Base-by-base conservation (phyloP, 805 yeast species). In the Sugiyamaella mastotermitis region DNA sequence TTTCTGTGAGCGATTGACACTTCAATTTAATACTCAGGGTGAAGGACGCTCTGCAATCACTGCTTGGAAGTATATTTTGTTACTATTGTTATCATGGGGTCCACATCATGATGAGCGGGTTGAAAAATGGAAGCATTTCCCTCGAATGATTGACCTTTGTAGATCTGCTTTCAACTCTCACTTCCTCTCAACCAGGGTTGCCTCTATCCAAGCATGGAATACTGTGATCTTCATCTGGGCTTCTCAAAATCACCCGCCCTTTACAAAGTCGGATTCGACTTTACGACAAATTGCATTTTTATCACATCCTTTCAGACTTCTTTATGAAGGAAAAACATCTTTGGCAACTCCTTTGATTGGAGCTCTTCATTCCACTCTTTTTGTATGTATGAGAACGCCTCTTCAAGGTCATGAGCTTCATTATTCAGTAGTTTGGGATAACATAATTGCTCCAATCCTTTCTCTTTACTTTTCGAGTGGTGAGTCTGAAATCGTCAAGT, bases 141-240 rank as follows among this genome's bases (percentile, higher is more conserved):
- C 30, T 10, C 30, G 37, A 35, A 22, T 40, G 32, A 23, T 48
- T 17, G 29, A 33, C n/a, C 29, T 48, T n/a, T 29, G 41, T 34
- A 36, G 36, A 20, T 14, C 25, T 2, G 50, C 41, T 7, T 36
- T 45, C 33, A 43, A 48, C 31, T 40, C 43, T 4, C 31, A 22
- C 9, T 23, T 32, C n/a, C 19, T 35, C 20, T 37, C 43, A 14
- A 41, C 45, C 13, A 41, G 34, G 27, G 21, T 41, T 3, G 46
- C 48, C 3, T 35, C 50, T 5, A 41, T 46, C 18, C 31, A 32
- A 15, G 36, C 42, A 3, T 48, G 52, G 52, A 46, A 41, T 11
- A 37, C 38, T 5, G 36, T 41, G 11, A 35, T 48, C n/a, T 39
- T 35, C 21, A 46, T 45, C 10, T 42, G 42, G 42, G 31, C 51